phyloP scores from a whole-genome alignment of 2,329 filamentous ascomycete species.

The Colletotrichum trifolii region DNA sequence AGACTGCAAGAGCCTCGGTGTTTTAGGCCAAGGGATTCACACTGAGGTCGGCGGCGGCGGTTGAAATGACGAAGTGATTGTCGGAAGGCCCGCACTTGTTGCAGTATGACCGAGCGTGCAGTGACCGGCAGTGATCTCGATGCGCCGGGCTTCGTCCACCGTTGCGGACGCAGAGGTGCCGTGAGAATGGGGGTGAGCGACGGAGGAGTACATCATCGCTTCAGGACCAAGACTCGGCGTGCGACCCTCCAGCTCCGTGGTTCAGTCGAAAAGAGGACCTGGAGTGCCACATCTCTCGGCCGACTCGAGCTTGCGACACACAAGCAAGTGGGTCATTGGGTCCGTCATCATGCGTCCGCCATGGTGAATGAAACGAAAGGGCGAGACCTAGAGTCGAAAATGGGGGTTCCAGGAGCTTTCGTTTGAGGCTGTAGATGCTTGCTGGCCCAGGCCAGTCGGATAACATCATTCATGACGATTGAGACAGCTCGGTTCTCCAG shows the following conservation, averaged over 20 bases:
- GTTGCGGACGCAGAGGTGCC: slow-evolving; percentile 4
- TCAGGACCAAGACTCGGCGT: slow-evolving; percentile 1
- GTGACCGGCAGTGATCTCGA: slow-evolving; percentile 5
- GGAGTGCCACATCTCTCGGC: neutral
- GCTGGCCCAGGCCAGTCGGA: neutral
- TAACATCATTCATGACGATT: slow-evolving; percentile 33
- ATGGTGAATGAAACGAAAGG: neutral
- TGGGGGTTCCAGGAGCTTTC: neutral
- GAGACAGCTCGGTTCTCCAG: slow-evolving; percentile 12
- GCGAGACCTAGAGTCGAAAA: neutral
- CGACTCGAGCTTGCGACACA: neutral
- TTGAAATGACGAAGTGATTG: slow-evolving; percentile 25
- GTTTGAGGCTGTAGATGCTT: slow-evolving; percentile 1
- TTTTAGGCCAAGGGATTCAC: too few relatives aligned
- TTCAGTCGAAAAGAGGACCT: neutral
- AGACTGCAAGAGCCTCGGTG: too few relatives aligned
- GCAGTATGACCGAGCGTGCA: slow-evolving; percentile 1
- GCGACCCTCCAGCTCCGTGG: neutral
- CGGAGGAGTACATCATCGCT: neutral
- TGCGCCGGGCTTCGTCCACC: neutral
- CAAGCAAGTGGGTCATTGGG: neutral
- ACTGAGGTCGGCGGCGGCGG: neutral
- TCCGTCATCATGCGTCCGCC: neutral
- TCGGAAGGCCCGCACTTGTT: neutral
- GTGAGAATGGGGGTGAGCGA: neutral